Conservation (phyloP, 768 basidiomycete genomes). For the Suillus clintonianus region DNA sequence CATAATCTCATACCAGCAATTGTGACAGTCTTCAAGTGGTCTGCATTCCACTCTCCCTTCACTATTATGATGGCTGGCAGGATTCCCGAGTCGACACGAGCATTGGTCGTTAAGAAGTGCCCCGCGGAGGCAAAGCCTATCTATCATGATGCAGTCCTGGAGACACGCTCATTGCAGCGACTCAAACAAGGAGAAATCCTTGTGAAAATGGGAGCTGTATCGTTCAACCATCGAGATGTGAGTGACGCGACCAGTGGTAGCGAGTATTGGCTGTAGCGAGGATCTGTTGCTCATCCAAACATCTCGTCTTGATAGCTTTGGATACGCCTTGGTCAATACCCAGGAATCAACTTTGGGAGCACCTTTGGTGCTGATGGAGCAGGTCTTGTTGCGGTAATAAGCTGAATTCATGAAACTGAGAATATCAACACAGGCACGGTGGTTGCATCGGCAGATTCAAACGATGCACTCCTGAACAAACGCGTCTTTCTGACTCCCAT, state of each 20-base stretch:
- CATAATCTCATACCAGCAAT: no score
- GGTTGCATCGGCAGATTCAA: constrained; percentile 51
- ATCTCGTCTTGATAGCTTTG: constrained; percentile 52
- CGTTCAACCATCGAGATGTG: constrained; percentile 81
- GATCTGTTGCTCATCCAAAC: neutral
- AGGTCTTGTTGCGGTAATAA: constrained; percentile 40
- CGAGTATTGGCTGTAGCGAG: neutral
- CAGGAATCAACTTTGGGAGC: constrained; percentile 57
- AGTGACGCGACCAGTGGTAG: neutral
- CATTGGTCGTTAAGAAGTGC: constrained; percentile 50
- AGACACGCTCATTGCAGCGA: constrained; percentile 48
- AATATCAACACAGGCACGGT: constrained; percentile 53
- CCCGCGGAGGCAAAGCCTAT: constrained; percentile 39
- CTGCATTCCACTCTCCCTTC: neutral
- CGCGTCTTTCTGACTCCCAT: constrained; percentile 77
- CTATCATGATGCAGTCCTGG: constrained; percentile 59
- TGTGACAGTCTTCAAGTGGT: neutral
- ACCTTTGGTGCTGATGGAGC: constrained; percentile 76
- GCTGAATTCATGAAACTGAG: neutral
- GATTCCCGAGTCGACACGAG: constrained; percentile 47
- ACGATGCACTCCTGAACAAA: constrained; percentile 58
- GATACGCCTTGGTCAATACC: constrained; percentile 71
- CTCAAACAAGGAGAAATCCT: constrained; percentile 61
- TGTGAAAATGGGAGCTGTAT: constrained; percentile 67
- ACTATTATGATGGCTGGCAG: neutral